Base-by-base conservation (phyloP, 2,329 filamentous ascomycete species). In the Nannizzia gypsea region DNA sequence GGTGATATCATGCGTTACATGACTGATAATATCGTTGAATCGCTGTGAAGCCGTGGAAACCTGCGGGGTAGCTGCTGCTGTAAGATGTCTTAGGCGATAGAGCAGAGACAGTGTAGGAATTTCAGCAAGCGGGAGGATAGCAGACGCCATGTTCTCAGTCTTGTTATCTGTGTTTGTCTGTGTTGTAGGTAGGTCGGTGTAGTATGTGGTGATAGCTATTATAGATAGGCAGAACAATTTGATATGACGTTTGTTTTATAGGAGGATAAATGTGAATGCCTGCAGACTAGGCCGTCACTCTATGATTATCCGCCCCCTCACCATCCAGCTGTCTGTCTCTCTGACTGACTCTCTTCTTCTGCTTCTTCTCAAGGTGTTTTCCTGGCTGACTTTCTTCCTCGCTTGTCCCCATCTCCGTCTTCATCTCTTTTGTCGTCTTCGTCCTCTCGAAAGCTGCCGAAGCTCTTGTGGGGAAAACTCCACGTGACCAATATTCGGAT, bases 1-100 rank as follows among this genome's bases (percentile, higher is more conserved):
- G 13, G 91, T 96, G 72, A 97, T 95, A 72, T 96, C 90, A 66
- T 83, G 83, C 60, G 83, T 81, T 64, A 90, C 79, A 40, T 92
- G 76, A 52, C 82, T 83, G 67, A 96, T 80, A n/a, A 82, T 84
- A 69, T 83, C 74, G 76, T 95, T 95, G 74, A 88, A 76, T 8
- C 72, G 66, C 60, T 79, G 71, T n/a, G 80, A 82, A 6, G 77
- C 73, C 20, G 70, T 65, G 3, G 72, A 69, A 64, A 56, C 28
- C 63, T 65, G 50, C 64, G 65, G 65, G 26, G 63, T 57, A 8
- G 66, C n/a, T n/a, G 62, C 42, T 17, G 74, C 66, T 31, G 61
- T 42, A 46, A 88, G 76, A 63, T 77, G 76, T 61, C 77, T 75
- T 17, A 77, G 71, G 66, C 80, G 80, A 77, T 92, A 93, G 62